Conservation (phyloP, 257 asterid genomes). For the Solanum sejunctum region DNA sequence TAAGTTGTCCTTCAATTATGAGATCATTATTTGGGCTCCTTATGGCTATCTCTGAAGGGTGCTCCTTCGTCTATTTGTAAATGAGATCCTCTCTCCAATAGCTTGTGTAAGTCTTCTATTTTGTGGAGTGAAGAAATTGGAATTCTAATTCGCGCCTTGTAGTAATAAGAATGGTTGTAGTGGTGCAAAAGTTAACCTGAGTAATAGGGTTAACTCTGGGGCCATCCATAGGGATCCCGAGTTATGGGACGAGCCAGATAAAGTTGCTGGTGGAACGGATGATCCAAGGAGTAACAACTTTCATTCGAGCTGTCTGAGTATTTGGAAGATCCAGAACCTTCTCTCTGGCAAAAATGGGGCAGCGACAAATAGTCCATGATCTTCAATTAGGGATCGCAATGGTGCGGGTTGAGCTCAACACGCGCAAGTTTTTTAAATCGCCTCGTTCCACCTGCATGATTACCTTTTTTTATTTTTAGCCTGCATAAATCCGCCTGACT, state of each 20-base stretch:
- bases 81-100: slow-evolving; percentile 26
- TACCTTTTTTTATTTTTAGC: too few species aligned
- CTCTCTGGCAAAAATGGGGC: slow-evolving; percentile 66
- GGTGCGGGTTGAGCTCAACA: too few species aligned
- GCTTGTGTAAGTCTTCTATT: slow-evolving; percentile 22
- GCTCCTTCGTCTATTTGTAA: slow-evolving; percentile 14
- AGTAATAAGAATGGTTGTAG: not conserved
- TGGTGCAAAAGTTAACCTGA: too few species aligned
- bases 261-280: slow-evolving; percentile 60
- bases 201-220: slow-evolving; percentile 45
- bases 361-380: slow-evolving; percentile 69
- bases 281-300: slow-evolving; percentile 55
- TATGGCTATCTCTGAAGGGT: slow-evolving; percentile 37
- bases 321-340: slow-evolving; percentile 42
- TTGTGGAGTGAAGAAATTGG: slow-evolving; percentile 21
- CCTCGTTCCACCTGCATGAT: too few species aligned
- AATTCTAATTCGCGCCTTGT: slow-evolving; percentile 5
- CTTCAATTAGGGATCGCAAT: not conserved
- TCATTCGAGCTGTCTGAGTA: slow-evolving; percentile 11
- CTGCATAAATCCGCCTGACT: too few species aligned
- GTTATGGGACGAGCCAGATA: slow-evolving; percentile 36
- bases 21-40: slow-evolving; percentile 3
- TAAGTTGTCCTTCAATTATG: slow-evolving; percentile 27
- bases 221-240: slow-evolving; percentile 44
- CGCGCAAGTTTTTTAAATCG: too few species aligned